A percentile compares a stretch with the other conserved stretches of the same genome.
phyloP scores from a whole-genome alignment of 108 stramenopile genomes.

The Fragilaria crotonensis region DNA sequence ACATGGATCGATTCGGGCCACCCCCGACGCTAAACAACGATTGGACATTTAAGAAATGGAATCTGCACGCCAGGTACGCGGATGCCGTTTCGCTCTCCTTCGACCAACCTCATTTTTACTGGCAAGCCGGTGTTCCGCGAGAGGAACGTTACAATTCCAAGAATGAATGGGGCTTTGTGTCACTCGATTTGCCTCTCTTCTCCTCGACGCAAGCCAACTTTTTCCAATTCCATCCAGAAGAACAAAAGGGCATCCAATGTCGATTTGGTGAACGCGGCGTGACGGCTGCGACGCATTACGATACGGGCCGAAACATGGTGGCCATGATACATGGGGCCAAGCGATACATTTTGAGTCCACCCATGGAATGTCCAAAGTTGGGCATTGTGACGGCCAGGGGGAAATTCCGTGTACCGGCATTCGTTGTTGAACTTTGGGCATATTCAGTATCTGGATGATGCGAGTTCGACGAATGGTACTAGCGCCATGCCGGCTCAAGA shows the following conservation, averaged over 20 bases:
- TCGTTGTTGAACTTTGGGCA: conserved; percentile 78
- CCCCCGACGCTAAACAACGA: conserved; percentile 66
- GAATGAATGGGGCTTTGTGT: conserved; percentile 66
- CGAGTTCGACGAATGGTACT: conserved; percentile 4
- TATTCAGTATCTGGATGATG: conserved; percentile 40
- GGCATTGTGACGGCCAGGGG: conserved; percentile 54
- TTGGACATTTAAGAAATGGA: conserved; percentile 66
- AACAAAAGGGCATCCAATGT: conserved; percentile 85
- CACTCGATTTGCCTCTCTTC: conserved; percentile 68
- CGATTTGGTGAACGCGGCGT: conserved; percentile 84
- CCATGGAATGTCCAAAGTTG: conserved; percentile 67
- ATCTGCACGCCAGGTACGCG: conserved; percentile 65
- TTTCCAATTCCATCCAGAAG: conserved; percentile 50
- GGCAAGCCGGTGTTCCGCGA: conserved; percentile 56
- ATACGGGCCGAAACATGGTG: conserved; percentile 88
- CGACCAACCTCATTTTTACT: conserved; percentile 71
- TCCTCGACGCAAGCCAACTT: conserved; percentile 50
- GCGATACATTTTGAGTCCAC: conserved; percentile 88
- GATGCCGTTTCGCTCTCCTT: conserved; percentile 45
- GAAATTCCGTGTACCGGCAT: conserved; percentile 78
- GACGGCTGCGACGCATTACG: conserved; percentile 94
- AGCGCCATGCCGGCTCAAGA: conserved; percentile 64
- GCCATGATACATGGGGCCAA: conserved; percentile 92
- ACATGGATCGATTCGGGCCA: conserved; percentile 41
- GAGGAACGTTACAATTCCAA: conserved; percentile 39